Percentiles rank a stretch among this genome's conserved stretches.
Conservation (phyloP, 176 grass and related monocot genomes). For the Phoenix dactylifera region DNA sequence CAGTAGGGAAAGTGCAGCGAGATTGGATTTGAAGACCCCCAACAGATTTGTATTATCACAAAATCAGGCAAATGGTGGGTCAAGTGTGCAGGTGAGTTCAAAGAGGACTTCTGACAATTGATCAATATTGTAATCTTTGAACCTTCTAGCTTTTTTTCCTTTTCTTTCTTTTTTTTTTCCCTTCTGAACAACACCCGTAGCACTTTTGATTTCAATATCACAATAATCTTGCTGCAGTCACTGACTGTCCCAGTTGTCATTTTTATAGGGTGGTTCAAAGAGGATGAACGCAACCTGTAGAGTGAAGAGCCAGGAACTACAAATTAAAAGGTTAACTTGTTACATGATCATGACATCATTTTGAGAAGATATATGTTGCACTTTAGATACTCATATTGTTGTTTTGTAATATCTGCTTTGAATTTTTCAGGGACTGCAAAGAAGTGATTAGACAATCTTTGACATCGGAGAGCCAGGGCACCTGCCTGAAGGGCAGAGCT, state of each 20-base stretch:
- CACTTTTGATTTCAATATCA: too few relatives aligned
- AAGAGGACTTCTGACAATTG: background rate
- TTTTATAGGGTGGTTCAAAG: slow-evolving; percentile 33
- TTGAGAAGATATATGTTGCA: too few relatives aligned
- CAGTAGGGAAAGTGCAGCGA: slow-evolving; percentile 28
- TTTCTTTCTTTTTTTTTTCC: background rate
- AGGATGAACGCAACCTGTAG: slow-evolving; percentile 31
- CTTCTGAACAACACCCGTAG: background rate
- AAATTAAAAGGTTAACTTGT: slow-evolving; percentile 52
- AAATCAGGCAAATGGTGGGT: slow-evolving; percentile 16
- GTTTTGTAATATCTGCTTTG: background rate
- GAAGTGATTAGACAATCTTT: slow-evolving; percentile 23
- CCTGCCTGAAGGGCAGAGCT: slow-evolving; percentile 16
- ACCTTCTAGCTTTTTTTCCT: too few relatives aligned
- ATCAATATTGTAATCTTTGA: too few relatives aligned
- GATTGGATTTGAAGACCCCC: slow-evolving; percentile 21
- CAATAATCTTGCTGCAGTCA: background rate
- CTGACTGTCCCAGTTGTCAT: slow-evolving; percentile 8
- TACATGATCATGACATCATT: too few relatives aligned
- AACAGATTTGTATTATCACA: slow-evolving; percentile 18
- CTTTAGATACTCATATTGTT: too few relatives aligned
- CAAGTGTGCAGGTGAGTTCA: slow-evolving; percentile 25
- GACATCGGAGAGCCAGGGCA: slow-evolving; percentile 7
- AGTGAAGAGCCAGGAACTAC: slow-evolving; percentile 30
- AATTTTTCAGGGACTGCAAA: slow-evolving; percentile 7